Evolutionary conservation across 169 alveolate genomes (phyloP).

Genomic region (Eimeria sp.): DNA sequence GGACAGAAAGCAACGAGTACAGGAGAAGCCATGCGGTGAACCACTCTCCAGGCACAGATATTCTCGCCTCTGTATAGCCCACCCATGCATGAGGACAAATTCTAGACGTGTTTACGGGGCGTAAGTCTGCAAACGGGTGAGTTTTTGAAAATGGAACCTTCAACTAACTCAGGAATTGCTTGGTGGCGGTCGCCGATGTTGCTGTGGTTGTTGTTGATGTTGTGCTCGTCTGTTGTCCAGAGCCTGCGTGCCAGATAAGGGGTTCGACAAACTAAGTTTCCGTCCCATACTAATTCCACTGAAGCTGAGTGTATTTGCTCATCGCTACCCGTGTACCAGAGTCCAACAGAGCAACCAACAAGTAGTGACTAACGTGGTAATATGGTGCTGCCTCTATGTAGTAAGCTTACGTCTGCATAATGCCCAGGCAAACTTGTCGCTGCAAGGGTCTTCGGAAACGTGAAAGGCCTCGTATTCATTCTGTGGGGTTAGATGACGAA

Average conservation of each 20-base stretch:
- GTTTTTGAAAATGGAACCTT: background rate
- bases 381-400: background rate
- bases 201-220: conserved; percentile 25
- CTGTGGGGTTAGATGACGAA: background rate
- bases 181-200: background rate
- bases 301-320: background rate
- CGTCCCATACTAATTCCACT: background rate
- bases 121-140: background rate
- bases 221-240: conserved; percentile 22
- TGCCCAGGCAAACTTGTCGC: background rate
- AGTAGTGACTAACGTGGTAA: background rate
- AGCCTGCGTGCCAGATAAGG: background rate
- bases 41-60: background rate
- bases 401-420: conserved; percentile 52
- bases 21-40: background rate
- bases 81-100: background rate
- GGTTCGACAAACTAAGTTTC: background rate
- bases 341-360: background rate
- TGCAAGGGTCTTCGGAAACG: background rate
- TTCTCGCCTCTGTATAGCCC: background rate
- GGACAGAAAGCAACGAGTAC: background rate
- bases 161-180: conserved; percentile 12
- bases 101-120: too few species aligned
- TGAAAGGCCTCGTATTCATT: conserved; percentile 1
- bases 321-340: background rate